Conservation (phyloP, 441 rosid genomes). For the Daphne laureola region DNA sequence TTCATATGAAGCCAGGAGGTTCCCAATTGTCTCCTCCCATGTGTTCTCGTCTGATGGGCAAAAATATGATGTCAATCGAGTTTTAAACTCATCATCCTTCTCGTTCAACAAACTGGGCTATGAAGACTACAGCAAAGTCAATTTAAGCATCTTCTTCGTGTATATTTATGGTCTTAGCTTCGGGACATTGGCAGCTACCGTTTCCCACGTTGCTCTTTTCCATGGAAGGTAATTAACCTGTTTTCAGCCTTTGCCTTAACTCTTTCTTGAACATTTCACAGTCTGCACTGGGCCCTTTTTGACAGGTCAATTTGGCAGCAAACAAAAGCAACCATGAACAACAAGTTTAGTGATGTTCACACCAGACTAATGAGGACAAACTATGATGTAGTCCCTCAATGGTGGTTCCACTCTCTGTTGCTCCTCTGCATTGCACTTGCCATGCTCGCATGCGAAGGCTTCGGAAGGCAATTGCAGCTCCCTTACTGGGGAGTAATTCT, state of each 20-base stretch:
- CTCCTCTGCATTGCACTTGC: conserved; percentile 19
- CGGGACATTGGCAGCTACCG: conserved; percentile 26
- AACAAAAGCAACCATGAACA: conserved; percentile 20
- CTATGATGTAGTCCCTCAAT: conserved; percentile 26
- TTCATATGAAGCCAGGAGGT: conserved; percentile 27
- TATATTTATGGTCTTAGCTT: conserved; percentile 36
- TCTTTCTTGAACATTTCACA: neutral
- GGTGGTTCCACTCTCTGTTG: conserved; percentile 29
- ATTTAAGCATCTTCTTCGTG: conserved; percentile 30
- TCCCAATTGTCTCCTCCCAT: conserved; percentile 31
- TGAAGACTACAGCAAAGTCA: conserved; percentile 26
- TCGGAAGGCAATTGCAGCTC: conserved; percentile 33
- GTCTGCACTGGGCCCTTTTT: neutral
- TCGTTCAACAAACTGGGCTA: conserved; percentile 22
- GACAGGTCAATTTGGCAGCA: conserved; percentile 32
- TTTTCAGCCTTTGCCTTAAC: neutral
- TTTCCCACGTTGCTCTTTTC: conserved; percentile 41
- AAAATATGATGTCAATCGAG: conserved; percentile 15
- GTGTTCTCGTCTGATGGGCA: conserved; percentile 20
- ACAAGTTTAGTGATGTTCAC: conserved; percentile 31
- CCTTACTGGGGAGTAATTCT: conserved; percentile 42
- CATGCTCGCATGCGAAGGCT: conserved; percentile 33
- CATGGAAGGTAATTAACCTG: conserved; percentile 26
- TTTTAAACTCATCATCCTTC: conserved; percentile 20
- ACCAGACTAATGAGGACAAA: conserved; percentile 30